Evolutionary conservation across 768 basidiomycete genomes (phyloP), one percentile per base, ranked within the genome.

Genomic region (Hygrophorus russula): DNA sequence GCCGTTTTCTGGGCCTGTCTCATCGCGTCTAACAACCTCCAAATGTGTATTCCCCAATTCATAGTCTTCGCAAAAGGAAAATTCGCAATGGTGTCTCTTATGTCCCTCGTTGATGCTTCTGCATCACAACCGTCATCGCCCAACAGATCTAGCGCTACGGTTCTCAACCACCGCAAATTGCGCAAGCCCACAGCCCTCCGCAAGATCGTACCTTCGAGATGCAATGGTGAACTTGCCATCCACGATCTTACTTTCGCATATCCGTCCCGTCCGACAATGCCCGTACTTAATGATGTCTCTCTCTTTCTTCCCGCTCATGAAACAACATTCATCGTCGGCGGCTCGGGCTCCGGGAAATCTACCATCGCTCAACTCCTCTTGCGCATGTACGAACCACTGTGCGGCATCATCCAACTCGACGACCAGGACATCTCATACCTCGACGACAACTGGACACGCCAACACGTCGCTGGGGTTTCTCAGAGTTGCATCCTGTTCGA

Each of bases 1-100:
- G 80, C 85, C n/a, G 89, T 93, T 41, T 99, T 98, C 60, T 98
- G 94, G 93, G 92, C 94, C 0, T 92, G 89, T 58, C 67, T 97
- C 15, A 85, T 97, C 48, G 91, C 89, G 0, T 82, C 85, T 1
- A 81, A 74, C 52, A 91, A 89, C 58, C 64, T 96, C 2, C 91
- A 96, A 58, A 78, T 84, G 71, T 80, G 79, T 53, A 77, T 97
- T 8, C 91, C 92, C 0, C 78, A 86, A 47, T 64, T 89, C 51
- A 80, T 92, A 49, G 62, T 69, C 24, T 64, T 96, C 46, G 72
- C 81, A 13, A 84, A 83, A 56, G 94, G 90, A 44, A 96, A 94
- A 58, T 75, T 75, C 43, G 78, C 85, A 3, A 81, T 90, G 71
- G 78, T 71, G 1, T 68, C 76, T 0, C 67, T 92, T 20, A 56